Conservation (phyloP, 257 asterid species). For the Nicotiana obtusifolia region DNA sequence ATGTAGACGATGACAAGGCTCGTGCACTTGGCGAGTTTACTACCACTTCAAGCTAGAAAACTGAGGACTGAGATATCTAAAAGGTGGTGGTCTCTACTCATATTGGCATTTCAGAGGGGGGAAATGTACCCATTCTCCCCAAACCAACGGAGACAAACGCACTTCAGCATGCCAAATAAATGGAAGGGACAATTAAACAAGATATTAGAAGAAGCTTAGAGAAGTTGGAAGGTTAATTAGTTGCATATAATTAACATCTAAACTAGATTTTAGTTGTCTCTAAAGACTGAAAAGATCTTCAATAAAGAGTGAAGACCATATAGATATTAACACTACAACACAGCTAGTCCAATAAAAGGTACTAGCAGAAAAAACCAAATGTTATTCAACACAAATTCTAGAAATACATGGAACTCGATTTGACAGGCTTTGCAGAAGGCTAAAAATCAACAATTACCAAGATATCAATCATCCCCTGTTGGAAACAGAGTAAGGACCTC, state of each 20-base stretch:
- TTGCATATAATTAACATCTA: too few species aligned
- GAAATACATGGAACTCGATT: background rate
- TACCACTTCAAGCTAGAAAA: background rate
- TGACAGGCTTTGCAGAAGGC: background rate
- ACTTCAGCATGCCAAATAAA: background rate
- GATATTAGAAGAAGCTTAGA: background rate
- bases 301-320: background rate
- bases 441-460: slow-evolving; percentile 9
- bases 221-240: too few species aligned
- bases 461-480: slow-evolving; percentile 23
- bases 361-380: background rate
- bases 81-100: background rate
- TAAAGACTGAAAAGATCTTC: too few species aligned
- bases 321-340: background rate
- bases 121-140: background rate
- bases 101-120: background rate
- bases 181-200: background rate
- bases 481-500: slow-evolving; percentile 32
- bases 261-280: too few species aligned
- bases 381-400: slow-evolving; percentile 7
- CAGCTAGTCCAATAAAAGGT: background rate
- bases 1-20: background rate
- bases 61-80: background rate
- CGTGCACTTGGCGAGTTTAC: background rate
- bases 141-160: background rate